A percentile compares a stretch with the other conserved stretches of the same genome.
These are phyloP conservation scores for Dictyophora rubrovolvata DNA, from an alignment of 768 basidiomycete species.

Conservation along the genomic window DNA sequence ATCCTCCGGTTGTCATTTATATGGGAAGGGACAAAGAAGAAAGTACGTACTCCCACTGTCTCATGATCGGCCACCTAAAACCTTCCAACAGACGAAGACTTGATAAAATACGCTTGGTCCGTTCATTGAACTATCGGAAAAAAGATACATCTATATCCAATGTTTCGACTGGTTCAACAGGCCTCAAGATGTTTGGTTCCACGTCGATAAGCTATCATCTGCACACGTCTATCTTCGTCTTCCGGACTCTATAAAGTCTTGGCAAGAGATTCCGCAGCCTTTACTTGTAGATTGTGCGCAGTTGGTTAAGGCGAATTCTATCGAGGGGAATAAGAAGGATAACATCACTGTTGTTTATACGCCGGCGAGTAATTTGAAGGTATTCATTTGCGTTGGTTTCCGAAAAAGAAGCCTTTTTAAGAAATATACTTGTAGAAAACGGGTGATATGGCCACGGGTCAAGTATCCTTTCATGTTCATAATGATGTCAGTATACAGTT, in stretches of 20 bases:
- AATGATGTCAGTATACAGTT: constrained; percentile 46
- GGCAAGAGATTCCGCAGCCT: constrained; percentile 79
- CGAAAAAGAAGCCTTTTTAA: not conserved
- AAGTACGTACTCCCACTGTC: constrained; percentile 38
- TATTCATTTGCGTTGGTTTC: constrained; percentile 20
- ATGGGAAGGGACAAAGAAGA: constrained; percentile 98
- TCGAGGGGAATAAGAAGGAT: constrained; percentile 96
- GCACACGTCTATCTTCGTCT: constrained; percentile 96
- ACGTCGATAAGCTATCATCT: constrained; percentile 95
- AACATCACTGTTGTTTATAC: constrained; percentile 91
- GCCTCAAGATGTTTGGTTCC: constrained; percentile 88
- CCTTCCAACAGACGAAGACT: constrained; percentile 69
- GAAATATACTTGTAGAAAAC: constrained; percentile 61
- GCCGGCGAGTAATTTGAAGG: constrained; percentile 86
- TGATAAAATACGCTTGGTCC: constrained; percentile 77
- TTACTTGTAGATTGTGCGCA: constrained; percentile 83
- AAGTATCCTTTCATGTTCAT: constrained; percentile 90
- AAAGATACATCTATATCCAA: not conserved
- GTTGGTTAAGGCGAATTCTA: constrained; percentile 95
- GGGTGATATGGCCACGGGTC: constrained; percentile 94
- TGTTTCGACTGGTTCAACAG: not conserved
- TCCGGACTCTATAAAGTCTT: constrained; percentile 57
- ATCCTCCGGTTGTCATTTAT: constrained; percentile 67
- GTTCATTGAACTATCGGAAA: not conserved
- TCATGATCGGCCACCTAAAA: not conserved